These are phyloP conservation scores for Suhomyces prunicola DNA, from an alignment of 805 yeast genomes.

Conservation along the genomic window DNA sequence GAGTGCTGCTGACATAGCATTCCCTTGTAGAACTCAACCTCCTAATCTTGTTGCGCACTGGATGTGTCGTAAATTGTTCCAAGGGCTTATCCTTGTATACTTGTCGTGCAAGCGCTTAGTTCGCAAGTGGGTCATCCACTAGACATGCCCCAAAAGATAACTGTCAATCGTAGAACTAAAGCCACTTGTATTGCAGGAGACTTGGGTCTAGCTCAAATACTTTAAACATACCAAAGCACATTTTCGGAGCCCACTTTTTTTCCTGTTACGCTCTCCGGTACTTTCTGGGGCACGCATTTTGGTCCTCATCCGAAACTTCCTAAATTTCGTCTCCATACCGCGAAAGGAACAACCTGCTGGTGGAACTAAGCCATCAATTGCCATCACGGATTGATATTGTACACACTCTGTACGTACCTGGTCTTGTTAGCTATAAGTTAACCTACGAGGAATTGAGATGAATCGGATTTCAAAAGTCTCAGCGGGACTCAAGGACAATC, in stretches of 20 bases:
- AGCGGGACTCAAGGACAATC: conserved; percentile 10
- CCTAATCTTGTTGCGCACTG: not conserved
- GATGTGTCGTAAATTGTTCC: not conserved
- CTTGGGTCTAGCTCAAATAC: not conserved
- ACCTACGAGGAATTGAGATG: not conserved
- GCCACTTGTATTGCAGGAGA: not conserved
- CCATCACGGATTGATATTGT: not conserved
- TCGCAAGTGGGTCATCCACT: too few species aligned
- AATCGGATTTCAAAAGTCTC: conserved; percentile 8
- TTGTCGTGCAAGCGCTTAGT: not conserved
- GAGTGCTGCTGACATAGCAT: not conserved
- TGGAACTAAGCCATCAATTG: not conserved
- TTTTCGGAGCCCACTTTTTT: not conserved
- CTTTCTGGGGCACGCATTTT: not conserved
- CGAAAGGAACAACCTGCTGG: not conserved
- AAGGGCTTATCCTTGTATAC: not conserved
- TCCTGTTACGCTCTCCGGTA: not conserved
- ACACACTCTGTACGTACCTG: not conserved
- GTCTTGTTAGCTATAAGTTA: not conserved
- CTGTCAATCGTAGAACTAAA: too few species aligned
- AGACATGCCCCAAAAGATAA: too few species aligned
- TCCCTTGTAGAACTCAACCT: not conserved
- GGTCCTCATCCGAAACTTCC: not conserved
- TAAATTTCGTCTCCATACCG: not conserved
- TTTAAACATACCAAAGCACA: not conserved